Base-by-base conservation (phyloP, 139 green algal species). In the Diplosphaera chodatii region DNA sequence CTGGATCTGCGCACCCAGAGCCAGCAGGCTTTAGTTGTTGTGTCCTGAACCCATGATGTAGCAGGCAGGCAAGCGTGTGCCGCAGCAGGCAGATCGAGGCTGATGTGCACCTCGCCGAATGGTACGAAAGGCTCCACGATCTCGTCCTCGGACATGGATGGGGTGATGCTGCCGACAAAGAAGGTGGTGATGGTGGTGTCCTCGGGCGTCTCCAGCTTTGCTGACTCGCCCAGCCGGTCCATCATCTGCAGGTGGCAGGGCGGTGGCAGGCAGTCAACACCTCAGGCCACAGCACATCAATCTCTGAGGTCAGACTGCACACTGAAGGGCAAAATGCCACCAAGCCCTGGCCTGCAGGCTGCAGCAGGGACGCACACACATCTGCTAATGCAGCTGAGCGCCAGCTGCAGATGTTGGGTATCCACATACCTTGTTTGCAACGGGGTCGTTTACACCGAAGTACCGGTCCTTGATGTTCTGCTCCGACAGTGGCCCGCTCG, bases 371-470 rank as follows among this genome's bases (percentile, higher is more conserved):
- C n/a, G n/a, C n/a, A n/a, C n/a, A n/a, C n/a, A n/a, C n/a, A n/a
- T n/a, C n/a, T n/a, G n/a, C n/a, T n/a, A n/a, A n/a, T n/a, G n/a
- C n/a, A n/a, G n/a, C n/a, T n/a, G n/a, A n/a, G n/a, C n/a, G n/a
- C n/a, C n/a, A n/a, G n/a, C n/a, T n/a, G n/a, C n/a, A n/a, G n/a
- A n/a, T 10, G 37, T 6, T 10, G 37, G 6, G 37, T 48, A 10
- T 48, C 37, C 37, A 20, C 37, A 48, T 48, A 59, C 48, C 48
- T 98, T 98, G 63, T 85, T 80, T 1, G 95, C 95, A 34, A 99
- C 95, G 2, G 95, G 95, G 79, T 99, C 95, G 72, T 99, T 99
- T 55, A 95, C 85, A 55, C 95, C 94, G 70, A 96, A 97, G 85
- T 98, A 99, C 23, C 95, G 80, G 72, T 98, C 92, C 66, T 78